Evolutionary conservation across 805 yeast genomes (phyloP).

Genomic region (Wickerhamiella domercqiae): DNA sequence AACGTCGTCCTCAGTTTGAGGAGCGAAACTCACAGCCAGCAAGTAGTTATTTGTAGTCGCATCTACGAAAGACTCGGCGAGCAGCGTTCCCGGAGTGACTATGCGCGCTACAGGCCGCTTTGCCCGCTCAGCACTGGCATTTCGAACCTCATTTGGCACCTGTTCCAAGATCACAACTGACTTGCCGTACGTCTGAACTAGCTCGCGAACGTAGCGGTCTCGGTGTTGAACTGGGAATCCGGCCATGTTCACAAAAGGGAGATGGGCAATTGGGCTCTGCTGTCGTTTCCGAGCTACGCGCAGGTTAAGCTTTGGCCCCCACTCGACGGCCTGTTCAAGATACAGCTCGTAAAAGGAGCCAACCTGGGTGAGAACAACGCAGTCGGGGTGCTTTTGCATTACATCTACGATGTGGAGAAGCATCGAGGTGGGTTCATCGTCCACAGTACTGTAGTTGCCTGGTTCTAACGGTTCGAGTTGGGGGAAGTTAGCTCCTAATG

Average conservation of each 20-base stretch:
- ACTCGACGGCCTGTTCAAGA: slow-evolving; percentile 69
- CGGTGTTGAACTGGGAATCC: slow-evolving; percentile 73
- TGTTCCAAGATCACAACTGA: slow-evolving; percentile 71
- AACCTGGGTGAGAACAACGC: slow-evolving; percentile 32
- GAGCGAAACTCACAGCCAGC: slow-evolving; percentile 33
- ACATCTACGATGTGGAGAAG: slow-evolving; percentile 15
- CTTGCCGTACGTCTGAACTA: slow-evolving; percentile 53
- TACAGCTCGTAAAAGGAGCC: slow-evolving; percentile 36
- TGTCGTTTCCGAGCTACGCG: slow-evolving; percentile 40
- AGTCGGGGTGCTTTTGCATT: slow-evolving; percentile 33
- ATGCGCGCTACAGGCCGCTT: slow-evolving; percentile 60
- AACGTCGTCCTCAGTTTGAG: slow-evolving; percentile 23
- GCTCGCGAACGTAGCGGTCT: slow-evolving; percentile 53
- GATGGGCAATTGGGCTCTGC: slow-evolving; percentile 22
- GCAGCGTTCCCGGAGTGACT: slow-evolving; percentile 82
- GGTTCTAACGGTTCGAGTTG: not conserved
- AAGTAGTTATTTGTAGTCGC: slow-evolving; percentile 56
- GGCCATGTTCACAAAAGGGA: slow-evolving; percentile 40
- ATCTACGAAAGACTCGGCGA: slow-evolving; percentile 74
- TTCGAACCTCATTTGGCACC: slow-evolving; percentile 18
- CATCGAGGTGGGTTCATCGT: slow-evolving; percentile 7
- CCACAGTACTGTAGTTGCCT: too few relatives aligned
- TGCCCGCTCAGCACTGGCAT: slow-evolving; percentile 21
- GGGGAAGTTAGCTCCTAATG: not conserved
- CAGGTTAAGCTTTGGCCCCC: slow-evolving; percentile 56